Conservation (phyloP, 1,284 basidiomycete species). For the Boletus coffeatus region DNA sequence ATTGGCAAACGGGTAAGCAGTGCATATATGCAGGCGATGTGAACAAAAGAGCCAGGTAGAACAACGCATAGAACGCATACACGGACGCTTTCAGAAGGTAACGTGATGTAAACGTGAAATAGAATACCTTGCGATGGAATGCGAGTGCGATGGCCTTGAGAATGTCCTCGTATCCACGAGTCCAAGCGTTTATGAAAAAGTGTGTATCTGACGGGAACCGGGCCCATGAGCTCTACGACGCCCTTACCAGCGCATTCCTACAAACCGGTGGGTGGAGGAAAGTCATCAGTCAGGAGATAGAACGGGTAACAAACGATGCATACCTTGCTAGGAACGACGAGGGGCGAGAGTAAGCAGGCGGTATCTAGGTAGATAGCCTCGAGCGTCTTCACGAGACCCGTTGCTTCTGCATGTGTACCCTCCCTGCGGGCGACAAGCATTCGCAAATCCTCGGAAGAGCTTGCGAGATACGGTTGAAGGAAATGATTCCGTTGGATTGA, state of each 20-base stretch:
- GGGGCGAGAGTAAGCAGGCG: slow-evolving; percentile 54
- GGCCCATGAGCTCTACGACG: slow-evolving; percentile 60
- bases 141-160: slow-evolving; percentile 65
- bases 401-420: slow-evolving; percentile 16
- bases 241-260: slow-evolving; percentile 66
- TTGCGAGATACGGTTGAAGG: slow-evolving; percentile 63
- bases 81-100: not conserved
- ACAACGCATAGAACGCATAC: not conserved
- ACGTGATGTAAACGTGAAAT: not conserved
- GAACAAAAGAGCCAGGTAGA: not conserved
- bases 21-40: slow-evolving; percentile 8
- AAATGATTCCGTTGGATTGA: slow-evolving; percentile 61
- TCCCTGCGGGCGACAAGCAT: slow-evolving; percentile 27
- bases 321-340: slow-evolving; percentile 73
- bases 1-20: slow-evolving; percentile 8
- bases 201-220: slow-evolving; percentile 59
- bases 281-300: not conserved
- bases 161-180: slow-evolving; percentile 88
- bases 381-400: slow-evolving; percentile 39
- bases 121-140: slow-evolving; percentile 55
- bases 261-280: not conserved
- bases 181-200: slow-evolving; percentile 93
- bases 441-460: slow-evolving; percentile 20
- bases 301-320: slow-evolving; percentile 5
- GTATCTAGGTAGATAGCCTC: slow-evolving; percentile 89